Evolutionary conservation across 164 flowering plant genomes (phyloP).

Genomic region (Brasenia schreberi): DNA sequence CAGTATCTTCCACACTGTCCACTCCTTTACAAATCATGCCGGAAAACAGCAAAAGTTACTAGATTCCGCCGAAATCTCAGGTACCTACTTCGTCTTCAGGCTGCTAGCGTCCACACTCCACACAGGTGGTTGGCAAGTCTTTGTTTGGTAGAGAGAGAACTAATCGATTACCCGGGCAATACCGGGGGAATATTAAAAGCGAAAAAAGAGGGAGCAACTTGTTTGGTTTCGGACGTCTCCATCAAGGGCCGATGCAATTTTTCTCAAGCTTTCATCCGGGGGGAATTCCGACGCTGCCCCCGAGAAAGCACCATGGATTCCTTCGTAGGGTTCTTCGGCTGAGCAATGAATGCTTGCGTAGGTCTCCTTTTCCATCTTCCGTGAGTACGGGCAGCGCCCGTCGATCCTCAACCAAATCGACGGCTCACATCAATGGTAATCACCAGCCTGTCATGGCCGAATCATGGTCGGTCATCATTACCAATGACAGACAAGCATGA

Average conservation of each 20-base stretch:
- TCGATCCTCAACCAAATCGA: too few species aligned
- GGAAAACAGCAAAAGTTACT: background rate
- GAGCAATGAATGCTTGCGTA: too few species aligned
- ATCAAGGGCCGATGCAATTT: background rate
- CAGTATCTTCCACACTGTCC: conserved; percentile 5
- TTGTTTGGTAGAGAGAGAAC: background rate
- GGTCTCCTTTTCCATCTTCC: too few species aligned
- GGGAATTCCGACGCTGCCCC: background rate
- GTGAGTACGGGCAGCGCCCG: too few species aligned
- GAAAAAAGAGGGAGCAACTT: background rate
- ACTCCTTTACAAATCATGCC: background rate
- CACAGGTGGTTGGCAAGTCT: background rate
- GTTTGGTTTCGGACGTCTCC: background rate
- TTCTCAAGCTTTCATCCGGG: background rate
- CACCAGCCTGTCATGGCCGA: too few species aligned
- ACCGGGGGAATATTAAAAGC: background rate
- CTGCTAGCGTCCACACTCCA: background rate
- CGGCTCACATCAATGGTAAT: too few species aligned
- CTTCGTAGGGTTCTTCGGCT: too few species aligned
- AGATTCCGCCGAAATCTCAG: background rate
- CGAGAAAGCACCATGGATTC: too few species aligned
- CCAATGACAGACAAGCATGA: too few species aligned
- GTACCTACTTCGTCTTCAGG: background rate
- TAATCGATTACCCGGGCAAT: background rate
- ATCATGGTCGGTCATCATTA: too few species aligned